Evolutionary conservation across 345 rosid species (phyloP).

Genomic region (Hypericum perforatum): DNA sequence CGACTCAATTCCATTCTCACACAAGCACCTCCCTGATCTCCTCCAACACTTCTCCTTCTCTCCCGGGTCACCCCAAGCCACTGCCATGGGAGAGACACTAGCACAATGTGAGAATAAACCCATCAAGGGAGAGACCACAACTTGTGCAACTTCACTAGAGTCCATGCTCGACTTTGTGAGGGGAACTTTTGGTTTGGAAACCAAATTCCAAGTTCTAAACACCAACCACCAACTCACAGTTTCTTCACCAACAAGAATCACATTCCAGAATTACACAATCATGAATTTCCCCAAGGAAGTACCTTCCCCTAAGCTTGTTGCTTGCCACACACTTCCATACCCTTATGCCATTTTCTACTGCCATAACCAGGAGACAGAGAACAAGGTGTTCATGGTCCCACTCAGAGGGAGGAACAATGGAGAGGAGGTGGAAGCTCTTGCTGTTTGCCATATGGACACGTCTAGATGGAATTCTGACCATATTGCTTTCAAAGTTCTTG

Average conservation of each 20-base stretch:
- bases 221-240: not conserved
- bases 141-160: slow-evolving; percentile 17
- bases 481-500: slow-evolving; percentile 47
- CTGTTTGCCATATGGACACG: slow-evolving; percentile 74
- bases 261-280: slow-evolving; percentile 14
- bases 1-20: slow-evolving; percentile 18
- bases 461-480: slow-evolving; percentile 53
- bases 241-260: no score
- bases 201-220: slow-evolving; percentile 1
- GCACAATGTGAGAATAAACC: slow-evolving; percentile 11
- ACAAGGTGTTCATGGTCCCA: not conserved
- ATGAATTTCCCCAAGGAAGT: slow-evolving; percentile 7
- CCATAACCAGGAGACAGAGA: slow-evolving; percentile 4
- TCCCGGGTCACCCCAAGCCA: slow-evolving; percentile 12
- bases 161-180: slow-evolving; percentile 19
- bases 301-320: slow-evolving; percentile 11
- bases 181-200: slow-evolving; percentile 3
- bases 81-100: slow-evolving; percentile 15
- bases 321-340: slow-evolving; percentile 14
- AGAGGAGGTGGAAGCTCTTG: slow-evolving; percentile 38
- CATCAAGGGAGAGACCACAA: slow-evolving; percentile 17
- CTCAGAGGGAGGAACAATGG: slow-evolving; percentile 16
- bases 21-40: slow-evolving; percentile 6
- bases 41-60: slow-evolving; percentile 18
- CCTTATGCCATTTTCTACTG: slow-evolving; percentile 14